A percentile compares a stretch with the other conserved stretches of the same genome.
phyloP scores from a whole-genome alignment of 768 basidiomycete genomes.

The Pleurotus tuber-regium region DNA sequence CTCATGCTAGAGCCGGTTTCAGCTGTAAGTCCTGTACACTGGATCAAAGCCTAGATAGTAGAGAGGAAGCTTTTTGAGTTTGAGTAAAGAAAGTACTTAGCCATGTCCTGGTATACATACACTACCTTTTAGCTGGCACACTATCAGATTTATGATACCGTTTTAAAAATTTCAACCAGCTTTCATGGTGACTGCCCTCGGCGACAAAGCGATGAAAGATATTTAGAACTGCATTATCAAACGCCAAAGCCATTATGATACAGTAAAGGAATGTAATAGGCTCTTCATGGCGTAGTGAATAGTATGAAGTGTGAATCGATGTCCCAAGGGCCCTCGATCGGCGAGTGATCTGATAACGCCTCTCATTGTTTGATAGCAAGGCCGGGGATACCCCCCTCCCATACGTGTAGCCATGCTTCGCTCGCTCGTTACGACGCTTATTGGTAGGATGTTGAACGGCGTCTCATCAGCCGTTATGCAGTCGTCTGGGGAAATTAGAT shows the following conservation, averaged over 20 bases:
- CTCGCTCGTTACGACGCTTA: slow-evolving; percentile 72
- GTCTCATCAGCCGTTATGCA: slow-evolving; percentile 39
- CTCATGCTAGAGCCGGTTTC: too few relatives aligned
- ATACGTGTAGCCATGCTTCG: slow-evolving; percentile 69
- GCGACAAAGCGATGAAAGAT: not conserved
- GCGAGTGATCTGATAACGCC: slow-evolving; percentile 2
- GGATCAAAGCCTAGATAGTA: too few relatives aligned
- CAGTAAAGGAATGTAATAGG: not conserved
- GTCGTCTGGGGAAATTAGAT: slow-evolving; percentile 20
- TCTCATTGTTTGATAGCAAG: slow-evolving; percentile 3
- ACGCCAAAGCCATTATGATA: not conserved
- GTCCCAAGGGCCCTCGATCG: slow-evolving; percentile 10
- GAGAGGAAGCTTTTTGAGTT: too few relatives aligned
- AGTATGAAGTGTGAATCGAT: not conserved
- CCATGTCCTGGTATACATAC: too few relatives aligned
- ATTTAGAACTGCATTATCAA: not conserved
- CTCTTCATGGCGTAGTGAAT: not conserved
- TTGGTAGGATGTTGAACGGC: slow-evolving; percentile 63
- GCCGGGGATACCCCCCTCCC: slow-evolving; percentile 43
- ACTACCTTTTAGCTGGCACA: too few relatives aligned
- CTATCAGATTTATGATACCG: too few relatives aligned
- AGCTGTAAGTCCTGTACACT: too few relatives aligned
- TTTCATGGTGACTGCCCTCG: not conserved
- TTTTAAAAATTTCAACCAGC: too few relatives aligned
- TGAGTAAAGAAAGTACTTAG: too few relatives aligned